Base-by-base conservation (phyloP, 371 early-diverging fungal genomes). In the Apophysomyces ossiformis region DNA sequence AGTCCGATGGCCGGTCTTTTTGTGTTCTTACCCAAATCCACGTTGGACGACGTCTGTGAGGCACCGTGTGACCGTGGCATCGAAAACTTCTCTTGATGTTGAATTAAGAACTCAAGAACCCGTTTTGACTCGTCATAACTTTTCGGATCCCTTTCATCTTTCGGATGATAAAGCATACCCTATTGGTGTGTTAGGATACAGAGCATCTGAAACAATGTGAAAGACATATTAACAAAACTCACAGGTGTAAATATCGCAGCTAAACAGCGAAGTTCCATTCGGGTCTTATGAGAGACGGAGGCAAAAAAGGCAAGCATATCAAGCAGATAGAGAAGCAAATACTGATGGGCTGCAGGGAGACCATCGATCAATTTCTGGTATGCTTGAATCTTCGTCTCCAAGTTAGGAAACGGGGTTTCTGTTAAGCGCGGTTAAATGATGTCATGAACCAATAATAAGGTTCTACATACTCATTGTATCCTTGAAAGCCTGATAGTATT, bases 171-270 rank as follows among this genome's bases (percentile, higher is more conserved):
- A 1, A 86, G 66, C 16, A 84, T 78, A 26, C 82, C 79, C 37
- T 71, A 65, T 13, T 12, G 21, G 21, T n/a, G 9, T 11, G 54
- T 50, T 8, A 50, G 11, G 9, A 50, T 26, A 26, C 32, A 18
- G 21, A 16, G 7, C 16, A 1, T 47, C 18, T 47, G 13, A 47
- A 7, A 18, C 47, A 47, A 3, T 26, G 32, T 7, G 11, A 15
- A 47, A 13, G 4, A 47, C 47, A 21, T 16, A 21, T 50, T 21
- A 3, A n/a, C 7, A 7, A 1, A 1, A 41, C 64, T 72, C 70
- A 80, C 81, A 46, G 89, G 89, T 43, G 87, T 81, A 76, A 89
- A 89, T n/a, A 87, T 82, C 18, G 85, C 80, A 7, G 89, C 85
- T 21, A 89, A 61, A 44, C 85, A 83, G 15, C 80, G 75, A 1